Conservation (phyloP, 345 rosid species). For the Zanthoxylum bungeanum region DNA sequence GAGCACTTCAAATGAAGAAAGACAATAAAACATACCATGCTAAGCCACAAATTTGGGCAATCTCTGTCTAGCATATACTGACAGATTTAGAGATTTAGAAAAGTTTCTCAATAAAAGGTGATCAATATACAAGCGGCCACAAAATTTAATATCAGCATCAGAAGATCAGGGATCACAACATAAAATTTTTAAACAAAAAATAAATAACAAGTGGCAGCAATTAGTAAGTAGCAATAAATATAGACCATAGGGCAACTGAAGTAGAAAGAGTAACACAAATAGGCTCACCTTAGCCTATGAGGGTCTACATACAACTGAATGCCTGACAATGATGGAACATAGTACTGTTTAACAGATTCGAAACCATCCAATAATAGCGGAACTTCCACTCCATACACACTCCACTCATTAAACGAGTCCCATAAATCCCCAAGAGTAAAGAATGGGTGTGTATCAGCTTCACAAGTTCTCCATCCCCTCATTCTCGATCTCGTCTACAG, state of each 20-base stretch:
- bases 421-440: conserved; percentile 49
- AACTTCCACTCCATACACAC: conserved; percentile 63
- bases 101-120: conserved; percentile 2
- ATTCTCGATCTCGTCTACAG: conserved; percentile 30
- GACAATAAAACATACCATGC: not conserved
- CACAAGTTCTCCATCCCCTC: conserved; percentile 26
- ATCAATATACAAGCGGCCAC: not conserved
- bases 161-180: not conserved
- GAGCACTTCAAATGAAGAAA: not conserved
- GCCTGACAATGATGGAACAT: conserved; percentile 68
- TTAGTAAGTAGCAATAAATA: not conserved
- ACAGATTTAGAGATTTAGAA: not conserved
- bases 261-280: conserved; percentile 8
- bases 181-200: not conserved
- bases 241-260: not conserved
- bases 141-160: not conserved
- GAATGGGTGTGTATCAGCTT: conserved; percentile 26
- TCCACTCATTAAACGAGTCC: conserved; percentile 65
- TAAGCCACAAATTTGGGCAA: not conserved
- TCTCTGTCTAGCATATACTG: not conserved
- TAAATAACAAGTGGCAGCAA: conserved; percentile 4
- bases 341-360: conserved; percentile 52
- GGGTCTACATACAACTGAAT: conserved; percentile 54
- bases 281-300: conserved; percentile 39
- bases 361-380: conserved; percentile 43